Base-by-base conservation (phyloP, 2,329 filamentous ascomycete genomes). In the Cladobotryum mycophilum region DNA sequence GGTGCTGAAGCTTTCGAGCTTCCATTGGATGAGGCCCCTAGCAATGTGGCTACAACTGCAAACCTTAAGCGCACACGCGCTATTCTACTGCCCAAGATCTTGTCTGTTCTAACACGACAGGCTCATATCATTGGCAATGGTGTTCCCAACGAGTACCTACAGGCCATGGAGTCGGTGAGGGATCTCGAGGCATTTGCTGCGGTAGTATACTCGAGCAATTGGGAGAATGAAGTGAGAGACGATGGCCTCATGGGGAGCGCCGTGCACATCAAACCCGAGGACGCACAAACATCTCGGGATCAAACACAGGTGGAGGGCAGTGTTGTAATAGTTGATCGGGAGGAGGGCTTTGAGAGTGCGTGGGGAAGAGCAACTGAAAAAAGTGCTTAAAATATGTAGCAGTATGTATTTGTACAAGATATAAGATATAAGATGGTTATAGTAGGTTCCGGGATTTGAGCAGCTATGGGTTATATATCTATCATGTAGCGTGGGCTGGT, bases 71-170 rank as follows among this genome's bases (percentile, higher is more conserved):
- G 71, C 45, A 72, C 85, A 37, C 92, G 91, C 70, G 68, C 72
- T 14, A 73, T 82, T n/a, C 67, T 80, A 34, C 79, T 99, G 38
- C 93, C 93, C 43, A 95, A 89, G 68, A 85, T 95, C 48, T 76
- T 99, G 35, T 95, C 92, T 3, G 86, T 95, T 5, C 80, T 97
- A 60, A 93, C 90, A 37, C 82, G 89, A 58, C 91, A 99, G 72
- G 92, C 92, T 5, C 91, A 96, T 67, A 79, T 76, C 48, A 95
- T 99, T 58, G 92, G 91, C 47, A 85, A 86, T 61, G 88, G 88
- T 59, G 79, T 81, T 70, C 82, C 78, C 51, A 89, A 80, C 67
- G 84, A 79, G 71, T 87, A 87, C 64, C 74, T 87, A 33, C 78
- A 83, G 60, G 81, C 84, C 37, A 89, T 95, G 76, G 89, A 95